Evolutionary conservation across 1,284 basidiomycete genomes (phyloP).

Genomic region (Ceratorhiza oryzae-sativae): DNA sequence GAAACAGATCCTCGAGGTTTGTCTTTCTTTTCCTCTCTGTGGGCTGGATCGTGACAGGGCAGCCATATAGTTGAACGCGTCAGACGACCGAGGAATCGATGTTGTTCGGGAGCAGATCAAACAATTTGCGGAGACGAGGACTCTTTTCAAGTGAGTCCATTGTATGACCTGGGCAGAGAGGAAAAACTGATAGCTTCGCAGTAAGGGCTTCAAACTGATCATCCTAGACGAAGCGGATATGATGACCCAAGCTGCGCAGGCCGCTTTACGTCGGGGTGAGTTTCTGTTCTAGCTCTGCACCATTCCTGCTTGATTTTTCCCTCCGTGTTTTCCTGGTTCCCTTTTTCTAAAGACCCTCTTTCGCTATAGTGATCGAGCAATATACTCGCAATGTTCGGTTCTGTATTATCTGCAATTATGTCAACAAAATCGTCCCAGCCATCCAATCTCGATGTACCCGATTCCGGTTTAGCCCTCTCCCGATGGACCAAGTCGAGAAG

Average conservation of each 20-base stretch:
- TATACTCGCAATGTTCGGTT: constrained; percentile 99
- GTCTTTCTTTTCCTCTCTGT: constrained; percentile 43
- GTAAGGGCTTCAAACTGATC: constrained; percentile 96
- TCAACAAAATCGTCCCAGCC: constrained; percentile 98
- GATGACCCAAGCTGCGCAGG: constrained; percentile 99
- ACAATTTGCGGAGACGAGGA: constrained; percentile 96
- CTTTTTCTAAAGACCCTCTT: too few species aligned
- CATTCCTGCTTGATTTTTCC: too few species aligned
- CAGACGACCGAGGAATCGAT: constrained; percentile 97
- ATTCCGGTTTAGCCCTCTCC: constrained; percentile 96
- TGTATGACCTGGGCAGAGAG: neutral
- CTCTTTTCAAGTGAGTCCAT: constrained; percentile 63
- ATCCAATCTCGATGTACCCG: constrained; percentile 98
- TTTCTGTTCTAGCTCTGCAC: constrained; percentile 48
- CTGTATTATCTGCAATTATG: constrained; percentile 99
- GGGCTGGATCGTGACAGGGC: neutral
- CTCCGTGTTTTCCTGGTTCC: too few species aligned
- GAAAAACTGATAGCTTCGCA: constrained; percentile 53
- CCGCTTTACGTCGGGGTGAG: constrained; percentile 83
- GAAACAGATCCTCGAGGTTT: constrained; percentile 95
- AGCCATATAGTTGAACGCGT: constrained; percentile 83
- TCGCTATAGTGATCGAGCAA: constrained; percentile 85
- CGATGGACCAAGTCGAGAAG: constrained; percentile 84
- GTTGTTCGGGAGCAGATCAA: constrained; percentile 99
- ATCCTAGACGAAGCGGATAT: constrained; percentile 99